Percentiles rank a stretch among this genome's conserved stretches.
Conservation (phyloP, 192 early-diverging fungal species). For the Geranomyces michiganensis region DNA sequence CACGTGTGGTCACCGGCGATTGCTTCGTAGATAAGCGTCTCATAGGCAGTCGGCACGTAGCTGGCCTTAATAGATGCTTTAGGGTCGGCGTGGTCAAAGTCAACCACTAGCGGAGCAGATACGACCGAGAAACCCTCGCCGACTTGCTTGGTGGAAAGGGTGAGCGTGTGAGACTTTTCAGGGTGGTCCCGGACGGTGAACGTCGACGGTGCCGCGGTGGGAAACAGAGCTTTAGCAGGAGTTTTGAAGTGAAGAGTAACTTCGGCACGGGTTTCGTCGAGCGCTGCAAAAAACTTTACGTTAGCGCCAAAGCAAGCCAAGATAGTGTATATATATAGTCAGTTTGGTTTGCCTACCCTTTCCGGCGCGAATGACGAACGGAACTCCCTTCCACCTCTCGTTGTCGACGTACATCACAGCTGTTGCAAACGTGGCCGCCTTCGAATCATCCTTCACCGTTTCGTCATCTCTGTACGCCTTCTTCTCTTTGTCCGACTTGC, state of each 20-base stretch:
- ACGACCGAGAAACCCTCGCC: conserved; percentile 77
- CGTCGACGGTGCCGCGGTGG: conserved; percentile 67
- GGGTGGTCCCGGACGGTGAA: conserved; percentile 84
- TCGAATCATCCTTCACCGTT: conserved; percentile 41
- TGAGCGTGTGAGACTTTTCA: conserved; percentile 80
- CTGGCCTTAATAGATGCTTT: conserved; percentile 34
- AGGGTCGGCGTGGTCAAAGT: conserved; percentile 63
- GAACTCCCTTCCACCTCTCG: conserved; percentile 54
- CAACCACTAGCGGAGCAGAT: conserved; percentile 78
- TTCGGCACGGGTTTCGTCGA: conserved; percentile 81
- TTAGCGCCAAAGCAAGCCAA: too few relatives aligned
- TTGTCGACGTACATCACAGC: conserved; percentile 45
- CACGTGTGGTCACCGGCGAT: conserved; percentile 82
- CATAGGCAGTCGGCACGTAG: conserved; percentile 87
- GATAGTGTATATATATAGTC: too few relatives aligned
- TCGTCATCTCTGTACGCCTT: conserved; percentile 42
- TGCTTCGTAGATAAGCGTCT: conserved; percentile 80
- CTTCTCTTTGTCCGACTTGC: conserved; percentile 28
- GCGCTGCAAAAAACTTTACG: conserved; percentile 55
- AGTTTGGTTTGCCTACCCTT: conserved; percentile 49
- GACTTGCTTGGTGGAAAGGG: conserved; percentile 83
- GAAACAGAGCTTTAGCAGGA: conserved; percentile 69
- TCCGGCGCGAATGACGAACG: conserved; percentile 76
- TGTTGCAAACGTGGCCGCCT: conserved; percentile 34
- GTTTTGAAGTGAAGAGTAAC: conserved; percentile 87